Evolutionary conservation across 768 basidiomycete genomes (phyloP).

Genomic region (Boletus edulis): DNA sequence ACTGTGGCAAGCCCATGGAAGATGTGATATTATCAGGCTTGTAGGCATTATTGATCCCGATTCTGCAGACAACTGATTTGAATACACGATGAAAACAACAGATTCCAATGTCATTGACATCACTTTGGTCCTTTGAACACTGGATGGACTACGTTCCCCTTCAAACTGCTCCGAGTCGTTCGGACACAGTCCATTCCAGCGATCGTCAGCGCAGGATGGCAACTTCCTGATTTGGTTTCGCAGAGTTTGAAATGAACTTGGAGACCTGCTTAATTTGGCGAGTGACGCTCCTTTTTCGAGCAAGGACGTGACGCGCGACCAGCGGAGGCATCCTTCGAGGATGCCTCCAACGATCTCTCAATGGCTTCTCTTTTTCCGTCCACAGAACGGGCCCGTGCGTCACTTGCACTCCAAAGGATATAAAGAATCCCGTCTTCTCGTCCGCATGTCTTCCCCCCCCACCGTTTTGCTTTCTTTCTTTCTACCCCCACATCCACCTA

Average conservation of each 20-base stretch:
- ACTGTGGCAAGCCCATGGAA: too few species aligned
- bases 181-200: background rate
- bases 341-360: constrained; percentile 18
- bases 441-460: constrained; percentile 8
- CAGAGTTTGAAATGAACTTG: constrained; percentile 18
- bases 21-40: too few species aligned
- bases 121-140: too few species aligned
- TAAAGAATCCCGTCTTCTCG: constrained; percentile 19
- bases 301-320: constrained; percentile 9
- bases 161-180: background rate
- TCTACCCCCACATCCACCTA: constrained; percentile 13
- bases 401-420: constrained; percentile 19
- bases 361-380: constrained; percentile 19
- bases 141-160: too few species aligned
- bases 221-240: constrained; percentile 16
- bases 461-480: constrained; percentile 6
- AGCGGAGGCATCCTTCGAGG: constrained; percentile 24
- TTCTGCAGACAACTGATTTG: too few species aligned
- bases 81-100: too few species aligned
- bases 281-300: constrained; percentile 5
- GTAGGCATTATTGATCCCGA: too few species aligned
- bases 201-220: constrained; percentile 17
- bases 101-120: too few species aligned
- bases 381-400: constrained; percentile 29
- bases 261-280: constrained; percentile 26